Percentiles rank a stretch among this genome's conserved stretches.
phyloP scores from a whole-genome alignment of 768 basidiomycete species.

The Glaciozyma martinii region DNA sequence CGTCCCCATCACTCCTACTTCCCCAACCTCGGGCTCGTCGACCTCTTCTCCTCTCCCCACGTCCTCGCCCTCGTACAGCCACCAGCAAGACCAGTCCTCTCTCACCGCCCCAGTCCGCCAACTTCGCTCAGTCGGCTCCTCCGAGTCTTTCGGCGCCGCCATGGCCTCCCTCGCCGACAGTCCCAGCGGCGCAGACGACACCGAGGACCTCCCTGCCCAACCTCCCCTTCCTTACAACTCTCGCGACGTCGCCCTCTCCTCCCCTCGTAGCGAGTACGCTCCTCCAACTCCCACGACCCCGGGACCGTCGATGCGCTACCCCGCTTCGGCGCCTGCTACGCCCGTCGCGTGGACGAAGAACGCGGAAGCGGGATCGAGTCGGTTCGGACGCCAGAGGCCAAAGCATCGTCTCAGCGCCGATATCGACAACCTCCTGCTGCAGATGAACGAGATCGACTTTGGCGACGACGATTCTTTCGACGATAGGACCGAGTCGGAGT shows the following conservation, averaged over 20 bases:
- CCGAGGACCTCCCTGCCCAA: no score
- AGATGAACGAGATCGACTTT: conserved; percentile 28
- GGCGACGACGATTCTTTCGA: not conserved
- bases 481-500: not conserved
- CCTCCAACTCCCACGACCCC: not conserved
- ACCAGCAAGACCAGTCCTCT: no score
- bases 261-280: conserved; percentile 6
- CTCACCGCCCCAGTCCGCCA: no score
- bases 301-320: not conserved
- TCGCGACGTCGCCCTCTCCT: not conserved
- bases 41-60: not conserved
- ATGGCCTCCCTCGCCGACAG: no score
- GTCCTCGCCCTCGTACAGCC: not conserved
- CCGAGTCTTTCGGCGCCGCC: no score
- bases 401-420: conserved; percentile 18
- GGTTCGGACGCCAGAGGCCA: not conserved
- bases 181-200: no score
- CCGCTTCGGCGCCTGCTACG: conserved; percentile 25
- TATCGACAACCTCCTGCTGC: conserved; percentile 22
- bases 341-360: conserved; percentile 17
- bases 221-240: not conserved
- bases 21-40: not conserved
- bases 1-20: not conserved
- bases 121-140: no score
- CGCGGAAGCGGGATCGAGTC: not conserved